These are phyloP conservation scores for Lentinus polychrous DNA, from an alignment of 1,284 basidiomycete genomes.

Conservation along the genomic window DNA sequence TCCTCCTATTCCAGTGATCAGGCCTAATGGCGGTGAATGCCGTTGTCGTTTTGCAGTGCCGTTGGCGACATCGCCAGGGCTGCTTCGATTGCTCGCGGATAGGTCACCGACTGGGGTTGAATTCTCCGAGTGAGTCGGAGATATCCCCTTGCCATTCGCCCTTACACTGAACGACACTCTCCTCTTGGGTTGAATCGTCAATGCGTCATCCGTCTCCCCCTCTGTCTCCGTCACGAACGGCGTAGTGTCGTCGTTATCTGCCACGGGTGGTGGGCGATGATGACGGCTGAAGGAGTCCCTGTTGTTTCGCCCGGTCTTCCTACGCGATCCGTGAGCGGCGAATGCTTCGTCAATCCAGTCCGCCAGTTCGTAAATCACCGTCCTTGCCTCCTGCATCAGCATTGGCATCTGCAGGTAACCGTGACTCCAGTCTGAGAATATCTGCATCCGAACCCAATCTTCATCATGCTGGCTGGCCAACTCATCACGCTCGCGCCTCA, in stretches of 20 bases:
- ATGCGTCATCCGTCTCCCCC: constrained; percentile 60
- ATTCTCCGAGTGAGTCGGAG: constrained; percentile 4
- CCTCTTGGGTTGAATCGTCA: constrained; percentile 66
- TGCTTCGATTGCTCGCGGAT: background rate
- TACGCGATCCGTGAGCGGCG: constrained; percentile 19
- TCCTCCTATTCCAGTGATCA: background rate
- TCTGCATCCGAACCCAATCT: constrained; percentile 92
- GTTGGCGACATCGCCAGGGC: background rate
- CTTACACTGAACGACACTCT: constrained; percentile 24
- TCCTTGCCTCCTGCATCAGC: constrained; percentile 78
- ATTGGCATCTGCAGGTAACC: constrained; percentile 93
- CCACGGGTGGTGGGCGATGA: background rate
- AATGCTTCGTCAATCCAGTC: constrained; percentile 90
- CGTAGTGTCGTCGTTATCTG: constrained; percentile 13
- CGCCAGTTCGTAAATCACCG: constrained; percentile 84
- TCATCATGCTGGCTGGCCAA: constrained; percentile 72
- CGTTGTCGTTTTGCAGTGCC: background rate
- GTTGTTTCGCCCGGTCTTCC: background rate
- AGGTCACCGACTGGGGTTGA: background rate
- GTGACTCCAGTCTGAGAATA: constrained; percentile 89
- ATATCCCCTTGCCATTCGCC: constrained; percentile 14
- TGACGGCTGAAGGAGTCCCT: background rate
- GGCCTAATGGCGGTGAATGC: background rate
- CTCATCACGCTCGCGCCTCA: constrained; percentile 51
- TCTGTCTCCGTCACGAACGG: constrained; percentile 26